Base-by-base conservation (phyloP, 208 protist species). In the Leptomonas pyrrhocoris region DNA sequence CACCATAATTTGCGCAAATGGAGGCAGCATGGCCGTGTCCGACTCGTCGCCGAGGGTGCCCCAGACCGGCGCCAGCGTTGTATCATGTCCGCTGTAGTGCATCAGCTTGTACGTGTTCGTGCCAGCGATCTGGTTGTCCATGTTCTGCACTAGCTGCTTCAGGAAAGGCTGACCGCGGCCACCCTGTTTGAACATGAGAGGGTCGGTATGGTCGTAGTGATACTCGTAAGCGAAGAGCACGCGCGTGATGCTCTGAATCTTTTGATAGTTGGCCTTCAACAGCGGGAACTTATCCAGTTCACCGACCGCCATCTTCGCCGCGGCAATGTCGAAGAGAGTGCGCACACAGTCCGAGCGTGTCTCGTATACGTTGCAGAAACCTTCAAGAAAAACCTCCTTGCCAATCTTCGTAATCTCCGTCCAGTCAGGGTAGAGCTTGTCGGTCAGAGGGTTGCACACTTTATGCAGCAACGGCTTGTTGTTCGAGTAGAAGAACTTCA, bases 71-170 rank as follows among this genome's bases (percentile, higher is more conserved):
- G 56, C 64, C 27, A 90, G 50, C 9, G 79, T 79, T 4, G 74
- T 85, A 67, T 90, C 81, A 60, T 88, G 82, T 16, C 79, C 75
- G 59, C 79, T 86, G 81, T 90, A 90, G 60, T 90, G 79, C 69
- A 81, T 81, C 54, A 90, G 53, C 73, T 81, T 88, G 63, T 70
- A 88, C 25, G 2, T 75, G 49, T 70, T 81, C 4, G 60, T 60
- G 38, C 68, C 83, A 12, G 38, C 40, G 23, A 79, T 73, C 40
- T 74, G 43, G 19, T 49, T 34, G 34, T 81, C 30, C 45, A 86
- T 77, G 73, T 88, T 88, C 34, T 18, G 11, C n/a, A 89, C 55
- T 9, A 87, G 53, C 67, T 89, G 58, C 40, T 83, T 62, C 49
- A 67, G 57, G 43, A 89, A 73, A 21, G 50, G 57, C 51, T 83